Percentiles rank a stretch among this genome's conserved stretches.
These are phyloP conservation scores for Calocybe indica DNA, from an alignment of 768 basidiomycete genomes.

Conservation along the genomic window DNA sequence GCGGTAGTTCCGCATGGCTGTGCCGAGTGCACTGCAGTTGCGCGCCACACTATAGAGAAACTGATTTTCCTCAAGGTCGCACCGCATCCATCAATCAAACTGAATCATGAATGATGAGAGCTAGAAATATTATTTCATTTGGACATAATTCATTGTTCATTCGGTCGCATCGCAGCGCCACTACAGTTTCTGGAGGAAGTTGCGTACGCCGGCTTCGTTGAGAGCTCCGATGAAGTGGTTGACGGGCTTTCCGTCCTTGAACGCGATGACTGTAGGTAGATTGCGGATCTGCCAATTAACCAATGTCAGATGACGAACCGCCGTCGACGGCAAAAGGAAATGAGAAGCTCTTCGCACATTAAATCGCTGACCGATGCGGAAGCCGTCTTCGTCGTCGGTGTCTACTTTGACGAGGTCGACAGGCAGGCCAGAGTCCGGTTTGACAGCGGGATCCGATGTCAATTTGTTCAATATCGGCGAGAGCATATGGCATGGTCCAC, in stretches of 20 bases:
- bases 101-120: too few species aligned
- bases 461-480: slow-evolving; percentile 64
- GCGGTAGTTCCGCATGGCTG: too few species aligned
- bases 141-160: too few species aligned
- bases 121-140: too few species aligned
- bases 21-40: too few species aligned
- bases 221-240: slow-evolving; percentile 59
- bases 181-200: slow-evolving; percentile 40
- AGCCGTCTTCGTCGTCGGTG: slow-evolving; percentile 48
- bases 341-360: slow-evolving; percentile 27
- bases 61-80: too few species aligned
- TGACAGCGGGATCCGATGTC: slow-evolving; percentile 34
- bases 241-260: slow-evolving; percentile 56
- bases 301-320: not conserved
- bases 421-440: slow-evolving; percentile 47
- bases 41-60: too few species aligned
- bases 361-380: slow-evolving; percentile 43
- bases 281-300: slow-evolving; percentile 47
- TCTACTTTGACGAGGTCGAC: slow-evolving; percentile 74
- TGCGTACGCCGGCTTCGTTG: slow-evolving; percentile 33
- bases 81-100: too few species aligned
- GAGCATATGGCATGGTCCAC: slow-evolving; percentile 66
- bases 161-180: not conserved
- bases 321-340: not conserved
- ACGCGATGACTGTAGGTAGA: slow-evolving; percentile 78